Conservation (phyloP, 768 basidiomycete genomes). For the Psilocybe cyanescens region DNA sequence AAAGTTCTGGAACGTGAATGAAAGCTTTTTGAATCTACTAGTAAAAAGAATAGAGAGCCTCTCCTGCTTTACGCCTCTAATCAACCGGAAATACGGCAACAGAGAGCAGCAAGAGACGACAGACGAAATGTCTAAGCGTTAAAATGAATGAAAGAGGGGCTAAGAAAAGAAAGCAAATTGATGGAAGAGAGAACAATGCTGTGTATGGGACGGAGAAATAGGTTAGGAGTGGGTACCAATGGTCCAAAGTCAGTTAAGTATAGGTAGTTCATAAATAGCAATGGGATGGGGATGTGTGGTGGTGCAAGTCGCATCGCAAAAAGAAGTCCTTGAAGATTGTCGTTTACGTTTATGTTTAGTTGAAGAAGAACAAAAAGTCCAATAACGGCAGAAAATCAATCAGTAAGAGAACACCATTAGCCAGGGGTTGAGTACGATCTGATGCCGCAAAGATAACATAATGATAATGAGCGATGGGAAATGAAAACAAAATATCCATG, state of each 20-base stretch:
- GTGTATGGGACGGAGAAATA: neutral
- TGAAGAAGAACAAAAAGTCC: neutral
- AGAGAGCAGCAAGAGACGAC: too few relatives aligned
- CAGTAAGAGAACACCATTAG: constrained; percentile 72
- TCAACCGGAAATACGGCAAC: too few relatives aligned
- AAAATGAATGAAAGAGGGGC: neutral
- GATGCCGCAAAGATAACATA: neutral
- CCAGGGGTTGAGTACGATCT: constrained; percentile 54
- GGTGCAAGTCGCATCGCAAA: too few relatives aligned
- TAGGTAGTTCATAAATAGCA: neutral
- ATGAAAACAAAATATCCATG: neutral
- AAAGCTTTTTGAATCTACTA: too few relatives aligned
- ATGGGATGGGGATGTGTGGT: neutral
- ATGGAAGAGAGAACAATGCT: neutral
- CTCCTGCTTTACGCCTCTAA: too few relatives aligned
- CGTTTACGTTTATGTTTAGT: neutral
- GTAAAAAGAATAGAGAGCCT: too few relatives aligned
- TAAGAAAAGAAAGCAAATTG: neutral
- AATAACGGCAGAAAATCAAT: constrained; percentile 8
- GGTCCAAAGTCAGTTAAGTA: neutral
- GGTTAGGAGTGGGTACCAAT: neutral
- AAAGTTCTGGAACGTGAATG: too few relatives aligned
- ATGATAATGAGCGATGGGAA: constrained; percentile 5
- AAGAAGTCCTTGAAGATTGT: too few relatives aligned
- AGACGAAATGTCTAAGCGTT: neutral